A percentile compares a stretch with the other conserved stretches of the same genome.
phyloP scores from a whole-genome alignment of 306 rosid genomes.

The Mucuna pruriens region DNA sequence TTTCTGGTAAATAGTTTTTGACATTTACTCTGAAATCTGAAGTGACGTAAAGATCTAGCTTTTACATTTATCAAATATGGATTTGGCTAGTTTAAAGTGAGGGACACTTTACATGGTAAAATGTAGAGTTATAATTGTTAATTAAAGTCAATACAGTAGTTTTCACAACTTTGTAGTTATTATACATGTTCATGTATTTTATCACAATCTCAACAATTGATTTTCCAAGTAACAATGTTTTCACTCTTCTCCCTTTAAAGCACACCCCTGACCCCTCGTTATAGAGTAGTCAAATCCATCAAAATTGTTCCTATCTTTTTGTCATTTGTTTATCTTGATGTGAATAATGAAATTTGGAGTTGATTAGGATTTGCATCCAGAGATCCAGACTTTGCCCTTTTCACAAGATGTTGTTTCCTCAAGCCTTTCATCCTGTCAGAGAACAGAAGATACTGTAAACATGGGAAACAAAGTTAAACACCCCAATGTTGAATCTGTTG shows the following conservation, averaged over 20 bases:
- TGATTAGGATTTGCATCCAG: slow-evolving; percentile 49
- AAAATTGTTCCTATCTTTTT: background rate
- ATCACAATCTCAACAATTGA: background rate
- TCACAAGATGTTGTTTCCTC: slow-evolving; percentile 45
- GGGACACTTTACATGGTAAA: background rate
- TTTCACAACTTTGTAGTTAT: background rate
- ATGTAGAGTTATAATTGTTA: background rate
- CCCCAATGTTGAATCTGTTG: slow-evolving; percentile 41
- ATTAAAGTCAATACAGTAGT: background rate
- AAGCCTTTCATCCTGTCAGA: slow-evolving; percentile 41
- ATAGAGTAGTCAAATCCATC: background rate
- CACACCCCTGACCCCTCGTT: background rate
- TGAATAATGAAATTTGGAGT: slow-evolving; percentile 34
- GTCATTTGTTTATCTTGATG: background rate
- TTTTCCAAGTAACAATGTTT: background rate
- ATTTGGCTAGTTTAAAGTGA: background rate
- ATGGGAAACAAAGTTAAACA: slow-evolving; percentile 38
- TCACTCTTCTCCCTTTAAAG: background rate
- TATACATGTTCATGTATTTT: background rate
- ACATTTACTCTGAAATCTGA: background rate
- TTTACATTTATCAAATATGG: background rate
- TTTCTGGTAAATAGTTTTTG: slow-evolving; percentile 47
- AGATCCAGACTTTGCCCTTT: slow-evolving; percentile 44
- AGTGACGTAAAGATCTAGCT: background rate
- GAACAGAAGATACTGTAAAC: slow-evolving; percentile 36